A percentile compares a stretch with the other conserved stretches of the same genome.
Conservation (phyloP, 1,284 basidiomycete species). For the Apiotrichum porosum region DNA sequence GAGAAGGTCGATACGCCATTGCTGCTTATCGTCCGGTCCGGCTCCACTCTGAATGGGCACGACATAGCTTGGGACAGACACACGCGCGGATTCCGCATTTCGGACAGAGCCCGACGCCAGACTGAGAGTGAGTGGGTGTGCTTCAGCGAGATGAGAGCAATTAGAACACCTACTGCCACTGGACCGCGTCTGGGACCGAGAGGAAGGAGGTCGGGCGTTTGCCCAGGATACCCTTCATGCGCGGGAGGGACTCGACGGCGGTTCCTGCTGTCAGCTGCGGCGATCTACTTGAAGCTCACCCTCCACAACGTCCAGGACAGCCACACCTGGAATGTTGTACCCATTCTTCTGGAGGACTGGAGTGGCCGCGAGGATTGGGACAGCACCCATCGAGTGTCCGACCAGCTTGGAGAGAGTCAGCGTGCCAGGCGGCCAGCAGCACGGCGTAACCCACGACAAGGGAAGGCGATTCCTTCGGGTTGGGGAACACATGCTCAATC, state of each 20-base stretch:
- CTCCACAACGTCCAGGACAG: constrained; percentile 93
- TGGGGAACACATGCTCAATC: constrained; percentile 63
- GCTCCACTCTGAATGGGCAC: constrained; percentile 50
- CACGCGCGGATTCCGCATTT: constrained; percentile 70
- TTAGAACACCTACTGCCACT: constrained; percentile 78
- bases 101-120: constrained; percentile 70
- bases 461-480: constrained; percentile 60
- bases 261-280: constrained; percentile 58
- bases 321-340: constrained; percentile 73
- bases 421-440: too few relatives aligned
- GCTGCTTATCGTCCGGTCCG: constrained; percentile 27
- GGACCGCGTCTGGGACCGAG: constrained; percentile 75
- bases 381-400: constrained; percentile 88
- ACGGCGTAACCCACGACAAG: constrained; percentile 60
- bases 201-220: constrained; percentile 78
- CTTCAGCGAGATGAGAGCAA: neutral
- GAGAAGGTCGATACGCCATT: constrained; percentile 79
- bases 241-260: constrained; percentile 83
- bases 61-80: constrained; percentile 76
- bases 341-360: constrained; percentile 62
- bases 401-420: constrained; percentile 63
- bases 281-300: constrained; percentile 52
- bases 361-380: constrained; percentile 70
- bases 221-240: constrained; percentile 85
- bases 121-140: too few relatives aligned